A percentile compares a stretch with the other conserved stretches of the same genome.
Evolutionary conservation across 2,329 filamentous ascomycete species (phyloP).

Genomic region (Xylariaceae sp.): DNA sequence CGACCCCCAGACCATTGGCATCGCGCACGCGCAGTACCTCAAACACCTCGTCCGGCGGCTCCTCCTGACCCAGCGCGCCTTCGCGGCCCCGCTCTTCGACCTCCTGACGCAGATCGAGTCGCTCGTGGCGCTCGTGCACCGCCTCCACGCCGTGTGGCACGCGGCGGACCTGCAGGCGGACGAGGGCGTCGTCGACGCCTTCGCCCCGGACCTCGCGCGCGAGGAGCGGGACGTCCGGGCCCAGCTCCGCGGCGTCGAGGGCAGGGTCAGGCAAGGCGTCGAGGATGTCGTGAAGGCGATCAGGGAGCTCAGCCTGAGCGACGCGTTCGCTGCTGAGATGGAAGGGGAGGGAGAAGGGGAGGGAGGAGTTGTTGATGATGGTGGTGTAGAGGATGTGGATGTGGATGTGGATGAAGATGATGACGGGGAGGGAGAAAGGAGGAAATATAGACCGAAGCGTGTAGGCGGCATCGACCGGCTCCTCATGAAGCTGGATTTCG

Average conservation of each 20-base stretch:
- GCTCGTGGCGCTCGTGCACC: constrained; percentile 69
- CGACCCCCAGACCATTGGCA: constrained; percentile 79
- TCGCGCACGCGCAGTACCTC: constrained; percentile 74
- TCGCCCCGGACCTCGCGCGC: constrained; percentile 61
- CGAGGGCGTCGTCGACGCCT: constrained; percentile 72
- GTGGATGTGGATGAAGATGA: constrained; percentile 18
- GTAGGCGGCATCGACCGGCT: constrained; percentile 77
- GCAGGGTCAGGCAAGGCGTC: constrained; percentile 60
- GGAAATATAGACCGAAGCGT: constrained; percentile 62
- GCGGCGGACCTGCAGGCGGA: constrained; percentile 77
- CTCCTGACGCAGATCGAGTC: constrained; percentile 73
- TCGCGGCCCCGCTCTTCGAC: constrained; percentile 59
- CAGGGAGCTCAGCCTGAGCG: constrained; percentile 14
- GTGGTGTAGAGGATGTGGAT: constrained; percentile 12
- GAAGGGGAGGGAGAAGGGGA: constrained; percentile 18
- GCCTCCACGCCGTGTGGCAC: constrained; percentile 70
- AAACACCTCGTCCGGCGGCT: constrained; percentile 60
- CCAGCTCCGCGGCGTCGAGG: constrained; percentile 59
- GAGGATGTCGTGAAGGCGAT: constrained; percentile 53
- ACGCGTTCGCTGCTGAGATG: constrained; percentile 16
- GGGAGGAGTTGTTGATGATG: constrained; percentile 15
- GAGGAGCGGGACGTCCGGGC: constrained; percentile 66
- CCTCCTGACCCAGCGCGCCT: constrained; percentile 51
- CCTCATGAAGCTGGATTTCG: constrained; percentile 84
- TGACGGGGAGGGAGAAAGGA: constrained; percentile 24